Evolutionary conservation across 2,329 filamentous ascomycete genomes (phyloP), one percentile per base, ranked within the genome.

Genomic region (Dothideomycetes sp.): DNA sequence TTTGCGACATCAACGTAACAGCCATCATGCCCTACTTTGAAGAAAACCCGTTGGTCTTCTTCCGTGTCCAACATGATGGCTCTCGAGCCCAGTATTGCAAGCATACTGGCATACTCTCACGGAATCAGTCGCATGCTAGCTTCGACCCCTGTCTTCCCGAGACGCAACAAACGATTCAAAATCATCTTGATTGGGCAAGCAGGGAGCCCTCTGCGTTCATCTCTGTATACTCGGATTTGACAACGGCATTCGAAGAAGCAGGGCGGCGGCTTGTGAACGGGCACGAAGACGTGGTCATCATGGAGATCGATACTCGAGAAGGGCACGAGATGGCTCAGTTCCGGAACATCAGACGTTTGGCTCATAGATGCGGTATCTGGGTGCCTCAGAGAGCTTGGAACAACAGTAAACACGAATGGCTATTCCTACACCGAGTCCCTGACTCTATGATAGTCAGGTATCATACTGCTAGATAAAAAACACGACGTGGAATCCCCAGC

Each of bases 101-200:
- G 32, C 32, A 34, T 34, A 34, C 5, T 19, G 32, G 32, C 16
- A 34, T 34, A 34, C 32, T 34, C 16, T 34, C 32, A 11, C 14
- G 32, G 16, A 34, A 34, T 5, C 32, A 34, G 32, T 34, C 32
- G 32, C 8, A 34, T 19, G 32, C 32, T 18, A 34, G 32, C 32
- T 34, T 34, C 32, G 32, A 34, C 32, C 32, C 32, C 9, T 12
- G 16, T 34, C 10, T 18, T 19, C 14, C 14, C 32, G 32, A 34
- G 32, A 34, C 32, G 32, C 14, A 7, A 34, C 17, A 19, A 12
- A 5, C 17, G 16, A 19, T 34, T n/a, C 16, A 34, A 12, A 12
- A 34, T 19, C 32, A 34, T n/a, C 32, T 34, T 18, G 16, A 34
- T 34, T 34, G 32, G 32, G 32, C 32, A 34, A 34, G 32, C 32